Conservation (phyloP, 2,329 filamentous ascomycete species). For the Aspergillus niger region DNA sequence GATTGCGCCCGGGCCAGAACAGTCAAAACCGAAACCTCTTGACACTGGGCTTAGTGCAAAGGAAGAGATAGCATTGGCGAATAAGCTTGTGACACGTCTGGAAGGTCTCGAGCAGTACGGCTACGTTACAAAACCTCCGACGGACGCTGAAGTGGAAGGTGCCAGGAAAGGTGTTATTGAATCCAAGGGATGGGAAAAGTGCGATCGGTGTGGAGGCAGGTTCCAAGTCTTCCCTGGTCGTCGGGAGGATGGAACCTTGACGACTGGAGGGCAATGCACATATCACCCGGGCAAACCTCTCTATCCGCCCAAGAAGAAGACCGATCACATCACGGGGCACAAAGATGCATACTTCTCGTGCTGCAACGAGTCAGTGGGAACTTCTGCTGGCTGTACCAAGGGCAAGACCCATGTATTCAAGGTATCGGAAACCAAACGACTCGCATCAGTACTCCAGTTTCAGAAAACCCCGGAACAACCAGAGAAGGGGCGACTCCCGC, state of each 20-base stretch:
- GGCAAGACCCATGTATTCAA: slow-evolving; percentile 83
- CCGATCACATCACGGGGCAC: slow-evolving; percentile 58
- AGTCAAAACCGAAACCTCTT: slow-evolving; percentile 55
- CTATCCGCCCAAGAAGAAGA: slow-evolving; percentile 56
- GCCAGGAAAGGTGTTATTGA: slow-evolving; percentile 66
- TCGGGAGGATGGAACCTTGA: slow-evolving; percentile 70
- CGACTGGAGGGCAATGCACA: slow-evolving; percentile 75
- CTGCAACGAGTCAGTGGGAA: slow-evolving; percentile 74
- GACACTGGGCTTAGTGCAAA: slow-evolving; percentile 67
- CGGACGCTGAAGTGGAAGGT: slow-evolving; percentile 64
- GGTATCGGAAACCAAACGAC: slow-evolving; percentile 69
- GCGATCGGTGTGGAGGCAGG: slow-evolving; percentile 79
- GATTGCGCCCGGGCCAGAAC: slow-evolving; percentile 28
- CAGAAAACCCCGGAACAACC: slow-evolving; percentile 64
- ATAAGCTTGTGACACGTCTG: slow-evolving; percentile 65
- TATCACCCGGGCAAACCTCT: slow-evolving; percentile 77
- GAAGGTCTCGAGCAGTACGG: slow-evolving; percentile 66
- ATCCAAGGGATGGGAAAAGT: slow-evolving; percentile 78
- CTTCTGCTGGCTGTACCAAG: slow-evolving; percentile 72
- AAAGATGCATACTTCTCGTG: slow-evolving; percentile 71
- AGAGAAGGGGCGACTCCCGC: slow-evolving; percentile 34
- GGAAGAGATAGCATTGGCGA: slow-evolving; percentile 69
- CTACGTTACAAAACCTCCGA: slow-evolving; percentile 72
- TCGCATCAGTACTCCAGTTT: slow-evolving; percentile 80
- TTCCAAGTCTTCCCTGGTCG: slow-evolving; percentile 93